A percentile compares a stretch with the other conserved stretches of the same genome.
Evolutionary conservation across 2,329 filamentous ascomycete genomes (phyloP).

Genomic region (Microdochium nivale): DNA sequence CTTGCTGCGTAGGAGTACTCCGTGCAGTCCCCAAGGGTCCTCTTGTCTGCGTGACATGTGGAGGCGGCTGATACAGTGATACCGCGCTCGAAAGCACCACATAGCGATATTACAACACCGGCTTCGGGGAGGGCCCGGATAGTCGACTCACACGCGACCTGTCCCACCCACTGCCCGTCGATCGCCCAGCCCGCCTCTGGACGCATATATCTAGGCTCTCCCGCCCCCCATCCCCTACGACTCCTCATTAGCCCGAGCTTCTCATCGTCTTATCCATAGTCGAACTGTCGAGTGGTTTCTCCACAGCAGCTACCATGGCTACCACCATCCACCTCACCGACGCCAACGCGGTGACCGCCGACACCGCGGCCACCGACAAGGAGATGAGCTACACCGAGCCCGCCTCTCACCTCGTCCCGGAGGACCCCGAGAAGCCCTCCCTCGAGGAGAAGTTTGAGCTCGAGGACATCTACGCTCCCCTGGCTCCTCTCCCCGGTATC

Average conservation of each 20-base stretch:
- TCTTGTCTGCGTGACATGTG: neutral
- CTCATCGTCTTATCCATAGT: neutral
- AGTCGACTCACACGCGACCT: neutral
- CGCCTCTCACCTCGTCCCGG: conserved; percentile 1
- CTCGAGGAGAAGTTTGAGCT: conserved; percentile 9
- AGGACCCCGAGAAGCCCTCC: neutral
- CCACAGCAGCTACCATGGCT: neutral
- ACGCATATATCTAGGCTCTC: neutral
- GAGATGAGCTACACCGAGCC: conserved; percentile 1
- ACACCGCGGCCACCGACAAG: neutral
- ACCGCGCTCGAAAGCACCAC: neutral
- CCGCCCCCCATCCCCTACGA: neutral
- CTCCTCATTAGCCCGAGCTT: neutral
- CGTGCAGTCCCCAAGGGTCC: neutral
- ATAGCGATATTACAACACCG: no score
- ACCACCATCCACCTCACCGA: conserved; percentile 1
- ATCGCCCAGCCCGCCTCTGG: neutral
- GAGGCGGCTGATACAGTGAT: neutral
- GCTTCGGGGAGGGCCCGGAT: no score
- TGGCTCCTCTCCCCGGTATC: conserved; percentile 30
- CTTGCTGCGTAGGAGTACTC: no score
- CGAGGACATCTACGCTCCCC: conserved; percentile 29
- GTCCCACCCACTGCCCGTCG: neutral
- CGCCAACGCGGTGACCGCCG: neutral
- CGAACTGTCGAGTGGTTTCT: neutral